Evolutionary conservation across 176 grass and related monocot species (phyloP).

Genomic region (Poa pratensis): DNA sequence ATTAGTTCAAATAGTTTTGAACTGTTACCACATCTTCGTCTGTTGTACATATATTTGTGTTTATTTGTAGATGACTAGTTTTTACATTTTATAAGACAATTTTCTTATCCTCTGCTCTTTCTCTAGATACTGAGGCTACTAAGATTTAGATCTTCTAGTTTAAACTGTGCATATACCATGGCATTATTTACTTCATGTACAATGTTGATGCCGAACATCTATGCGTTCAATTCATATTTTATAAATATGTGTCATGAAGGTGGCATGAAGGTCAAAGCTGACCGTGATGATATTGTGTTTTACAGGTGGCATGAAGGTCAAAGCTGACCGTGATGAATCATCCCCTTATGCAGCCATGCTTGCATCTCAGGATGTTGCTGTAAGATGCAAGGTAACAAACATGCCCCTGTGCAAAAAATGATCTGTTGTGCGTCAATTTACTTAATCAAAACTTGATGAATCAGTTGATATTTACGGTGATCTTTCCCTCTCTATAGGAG

Average conservation of each 20-base stretch:
- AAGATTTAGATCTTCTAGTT: background rate
- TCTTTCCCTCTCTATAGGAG: constrained; percentile 45
- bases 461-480: background rate
- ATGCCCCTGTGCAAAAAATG: background rate
- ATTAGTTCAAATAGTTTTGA: background rate
- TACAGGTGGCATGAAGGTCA: constrained; percentile 95
- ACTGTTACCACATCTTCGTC: background rate
- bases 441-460: background rate
- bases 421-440: background rate
- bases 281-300: background rate
- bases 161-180: background rate
- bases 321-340: constrained; percentile 91
- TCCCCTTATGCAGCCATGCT: constrained; percentile 95
- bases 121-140: background rate
- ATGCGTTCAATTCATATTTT: too few species aligned
- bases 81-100: background rate
- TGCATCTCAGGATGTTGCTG: constrained; percentile 88
- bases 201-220: too few species aligned
- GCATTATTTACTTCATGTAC: background rate
- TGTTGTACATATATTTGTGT: background rate
- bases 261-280: too few species aligned
- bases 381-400: constrained; percentile 74
- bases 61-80: too few species aligned
- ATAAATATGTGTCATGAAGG: too few species aligned
- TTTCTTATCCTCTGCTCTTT: background rate